These are phyloP conservation scores for Tephrocybe sp. DNA, from an alignment of 768 basidiomycete species.

Conservation along the genomic window DNA sequence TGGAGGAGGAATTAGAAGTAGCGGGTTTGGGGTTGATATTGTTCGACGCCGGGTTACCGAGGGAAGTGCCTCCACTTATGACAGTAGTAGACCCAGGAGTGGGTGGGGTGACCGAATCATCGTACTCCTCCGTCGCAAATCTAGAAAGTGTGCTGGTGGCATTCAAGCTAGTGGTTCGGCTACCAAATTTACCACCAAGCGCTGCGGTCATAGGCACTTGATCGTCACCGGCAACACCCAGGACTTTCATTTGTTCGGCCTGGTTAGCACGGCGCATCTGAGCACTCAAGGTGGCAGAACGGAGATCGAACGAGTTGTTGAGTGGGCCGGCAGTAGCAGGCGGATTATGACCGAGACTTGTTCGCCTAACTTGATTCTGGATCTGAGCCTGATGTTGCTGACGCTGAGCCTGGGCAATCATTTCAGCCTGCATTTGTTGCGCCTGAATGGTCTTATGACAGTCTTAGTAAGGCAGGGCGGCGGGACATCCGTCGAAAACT, in stretches of 20 bases:
- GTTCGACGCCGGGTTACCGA: constrained; percentile 54
- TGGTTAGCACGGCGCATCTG: constrained; percentile 71
- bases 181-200: constrained; percentile 74
- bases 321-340: constrained; percentile 78
- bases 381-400: constrained; percentile 48
- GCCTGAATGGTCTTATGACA: constrained; percentile 58
- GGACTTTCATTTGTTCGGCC: constrained; percentile 63
- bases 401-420: constrained; percentile 58
- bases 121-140: constrained; percentile 39
- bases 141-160: constrained; percentile 28
- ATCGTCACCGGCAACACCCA: constrained; percentile 53
- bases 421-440: constrained; percentile 75
- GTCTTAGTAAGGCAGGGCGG: constrained; percentile 5
- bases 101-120: constrained; percentile 47
- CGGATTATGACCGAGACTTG: constrained; percentile 46
- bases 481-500: constrained; percentile 19
- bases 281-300: constrained; percentile 51
- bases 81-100: constrained; percentile 66
- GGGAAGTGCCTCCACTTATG: constrained; percentile 72
- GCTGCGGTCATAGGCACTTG: constrained; percentile 81
- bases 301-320: constrained; percentile 63
- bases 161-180: constrained; percentile 53
- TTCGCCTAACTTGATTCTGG: constrained; percentile 46
- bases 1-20: constrained; percentile 53
- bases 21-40: constrained; percentile 24